phyloP scores from a whole-genome alignment of 148 eudicot species.

The Rheum nobile region DNA sequence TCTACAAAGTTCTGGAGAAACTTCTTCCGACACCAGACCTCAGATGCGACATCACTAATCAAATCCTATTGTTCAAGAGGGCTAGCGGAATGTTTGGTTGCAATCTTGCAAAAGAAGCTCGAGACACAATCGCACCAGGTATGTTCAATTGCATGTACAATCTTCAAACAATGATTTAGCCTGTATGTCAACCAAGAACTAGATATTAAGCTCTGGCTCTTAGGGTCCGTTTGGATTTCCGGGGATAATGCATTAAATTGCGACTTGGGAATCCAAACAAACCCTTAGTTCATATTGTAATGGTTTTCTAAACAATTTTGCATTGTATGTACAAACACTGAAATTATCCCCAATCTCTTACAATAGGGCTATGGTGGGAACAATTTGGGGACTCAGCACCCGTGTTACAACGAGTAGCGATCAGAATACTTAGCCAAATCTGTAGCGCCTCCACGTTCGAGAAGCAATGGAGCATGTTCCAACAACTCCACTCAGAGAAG shows the following conservation, averaged over 20 bases:
- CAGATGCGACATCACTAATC: conserved; percentile 77
- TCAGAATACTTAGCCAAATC: conserved; percentile 78
- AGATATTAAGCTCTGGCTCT: too few relatives aligned
- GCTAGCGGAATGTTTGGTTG: conserved; percentile 93
- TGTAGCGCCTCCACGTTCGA: conserved; percentile 65
- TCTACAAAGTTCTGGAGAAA: conserved; percentile 71
- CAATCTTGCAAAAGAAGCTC: conserved; percentile 91
- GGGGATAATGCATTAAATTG: too few relatives aligned
- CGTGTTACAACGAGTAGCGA: conserved; percentile 66
- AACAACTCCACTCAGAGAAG: conserved; percentile 84
- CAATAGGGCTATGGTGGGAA: conserved; percentile 92
- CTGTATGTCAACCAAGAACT: background rate
- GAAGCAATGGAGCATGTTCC: conserved; percentile 70
- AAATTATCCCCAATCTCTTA: background rate
- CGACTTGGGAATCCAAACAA: too few relatives aligned
- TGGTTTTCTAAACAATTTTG: background rate
- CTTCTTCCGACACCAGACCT: conserved; percentile 79
- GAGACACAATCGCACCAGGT: conserved; percentile 85
- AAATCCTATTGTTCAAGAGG: conserved; percentile 62
- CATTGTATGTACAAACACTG: background rate
- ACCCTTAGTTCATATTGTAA: too few relatives aligned
- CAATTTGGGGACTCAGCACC: conserved; percentile 95
- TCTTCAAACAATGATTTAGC: background rate
- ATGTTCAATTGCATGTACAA: conserved; percentile 7
- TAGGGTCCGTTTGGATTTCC: background rate